Percentiles rank a stretch among this genome's conserved stretches.
phyloP scores from a whole-genome alignment of 2,329 filamentous ascomycete genomes.

The Orbilia ellipsospora region DNA sequence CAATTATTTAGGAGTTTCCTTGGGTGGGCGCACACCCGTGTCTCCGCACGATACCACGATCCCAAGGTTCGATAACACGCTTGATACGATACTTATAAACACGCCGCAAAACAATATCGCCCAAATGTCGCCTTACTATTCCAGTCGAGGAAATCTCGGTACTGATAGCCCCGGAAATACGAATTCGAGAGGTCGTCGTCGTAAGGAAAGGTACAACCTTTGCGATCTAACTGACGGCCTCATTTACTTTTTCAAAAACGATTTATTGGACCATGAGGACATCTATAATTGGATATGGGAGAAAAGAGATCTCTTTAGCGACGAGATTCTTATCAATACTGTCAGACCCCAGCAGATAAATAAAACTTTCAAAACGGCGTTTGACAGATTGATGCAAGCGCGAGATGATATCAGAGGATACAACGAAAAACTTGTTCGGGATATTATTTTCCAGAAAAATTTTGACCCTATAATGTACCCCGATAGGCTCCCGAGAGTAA shows the following conservation, averaged over 20 bases:
- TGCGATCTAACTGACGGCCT: slow-evolving; percentile 28
- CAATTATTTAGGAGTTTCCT: slow-evolving; percentile 8
- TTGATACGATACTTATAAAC: slow-evolving; percentile 34
- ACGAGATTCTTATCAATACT: slow-evolving; percentile 22
- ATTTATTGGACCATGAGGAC: slow-evolving; percentile 8
- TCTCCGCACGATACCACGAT: slow-evolving; percentile 26
- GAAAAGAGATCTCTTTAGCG: slow-evolving; percentile 16
- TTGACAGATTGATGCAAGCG: neutral
- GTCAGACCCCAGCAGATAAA: slow-evolving; percentile 12
- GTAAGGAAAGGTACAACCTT: slow-evolving; percentile 33
- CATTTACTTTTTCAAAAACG: slow-evolving; percentile 25
- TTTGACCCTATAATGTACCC: slow-evolving; percentile 21
- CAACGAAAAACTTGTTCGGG: neutral
- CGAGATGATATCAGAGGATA: slow-evolving; percentile 3
- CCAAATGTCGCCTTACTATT: slow-evolving; percentile 23
- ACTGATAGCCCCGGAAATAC: neutral
- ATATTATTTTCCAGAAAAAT: slow-evolving; percentile 7
- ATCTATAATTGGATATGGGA: slow-evolving; percentile 34
- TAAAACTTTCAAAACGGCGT: slow-evolving; percentile 8
- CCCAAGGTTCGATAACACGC: slow-evolving; percentile 9
- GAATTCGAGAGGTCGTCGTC: neutral
- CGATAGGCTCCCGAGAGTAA: slow-evolving; percentile 5
- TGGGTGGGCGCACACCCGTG: neutral
- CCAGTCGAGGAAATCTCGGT: slow-evolving; percentile 19
- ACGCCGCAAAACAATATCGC: slow-evolving; percentile 5